Conservation (phyloP, 441 rosid genomes). For the Sinapis alba region DNA sequence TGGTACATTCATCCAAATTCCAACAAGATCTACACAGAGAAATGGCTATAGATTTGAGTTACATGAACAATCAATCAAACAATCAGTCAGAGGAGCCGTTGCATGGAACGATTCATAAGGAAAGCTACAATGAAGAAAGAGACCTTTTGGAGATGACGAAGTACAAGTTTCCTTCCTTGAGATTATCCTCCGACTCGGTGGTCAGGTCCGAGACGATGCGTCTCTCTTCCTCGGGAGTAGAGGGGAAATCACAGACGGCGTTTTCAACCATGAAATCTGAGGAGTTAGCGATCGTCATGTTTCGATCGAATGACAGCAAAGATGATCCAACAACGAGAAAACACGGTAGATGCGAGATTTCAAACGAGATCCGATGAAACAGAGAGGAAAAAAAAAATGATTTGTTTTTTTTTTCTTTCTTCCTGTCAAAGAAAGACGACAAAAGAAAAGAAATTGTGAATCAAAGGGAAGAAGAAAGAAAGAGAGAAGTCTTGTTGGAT, state of each 20-base stretch:
- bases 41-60: background rate
- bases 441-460: background rate
- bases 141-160: slow-evolving; percentile 71
- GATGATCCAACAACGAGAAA: too few species aligned
- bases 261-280: slow-evolving; percentile 54
- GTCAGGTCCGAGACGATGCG: slow-evolving; percentile 60
- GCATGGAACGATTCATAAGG: background rate
- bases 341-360: background rate
- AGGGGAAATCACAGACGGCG: slow-evolving; percentile 64
- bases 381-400: background rate
- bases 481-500: background rate
- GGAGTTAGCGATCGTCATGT: slow-evolving; percentile 61
- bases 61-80: background rate
- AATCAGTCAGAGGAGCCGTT: background rate
- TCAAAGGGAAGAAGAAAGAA: slow-evolving; percentile 18
- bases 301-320: slow-evolving; percentile 13
- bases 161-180: slow-evolving; percentile 77
- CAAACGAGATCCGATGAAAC: slow-evolving; percentile 1
- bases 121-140: background rate
- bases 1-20: background rate
- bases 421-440: slow-evolving; percentile 5
- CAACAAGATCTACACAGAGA: background rate
- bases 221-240: slow-evolving; percentile 70
- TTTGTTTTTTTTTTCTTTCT: background rate
- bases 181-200: slow-evolving; percentile 54